Evolutionary conservation across 1,284 basidiomycete genomes (phyloP).

Genomic region (Golubevia sp.): DNA sequence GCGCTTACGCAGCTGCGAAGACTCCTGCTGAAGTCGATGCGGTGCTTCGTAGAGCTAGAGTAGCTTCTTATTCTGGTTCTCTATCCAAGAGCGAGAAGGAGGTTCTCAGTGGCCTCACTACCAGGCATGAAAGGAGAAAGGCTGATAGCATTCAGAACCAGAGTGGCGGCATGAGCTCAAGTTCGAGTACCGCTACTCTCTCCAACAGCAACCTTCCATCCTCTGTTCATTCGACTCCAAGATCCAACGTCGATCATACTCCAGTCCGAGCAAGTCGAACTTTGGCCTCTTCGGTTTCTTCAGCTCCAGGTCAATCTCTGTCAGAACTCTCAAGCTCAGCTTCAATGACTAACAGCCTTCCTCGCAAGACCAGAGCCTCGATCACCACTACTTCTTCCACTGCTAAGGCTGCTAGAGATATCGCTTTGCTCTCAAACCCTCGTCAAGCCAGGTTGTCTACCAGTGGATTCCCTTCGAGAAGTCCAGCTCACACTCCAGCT

Average conservation of each 20-base stretch:
- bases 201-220: too few species aligned
- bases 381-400: slow-evolving; percentile 7
- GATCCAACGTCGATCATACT: too few species aligned
- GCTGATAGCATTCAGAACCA: neutral
- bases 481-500: too few species aligned
- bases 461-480: slow-evolving; percentile 1
- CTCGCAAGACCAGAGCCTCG: slow-evolving; percentile 7
- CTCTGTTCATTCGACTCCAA: too few species aligned
- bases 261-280: too few species aligned
- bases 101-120: slow-evolving; percentile 31
- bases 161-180: too few species aligned
- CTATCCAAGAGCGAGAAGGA: slow-evolving; percentile 39
- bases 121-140: slow-evolving; percentile 27
- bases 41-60: slow-evolving; percentile 38
- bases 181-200: too few species aligned
- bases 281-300: too few species aligned
- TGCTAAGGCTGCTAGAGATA: slow-evolving; percentile 6
- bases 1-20: slow-evolving; percentile 50
- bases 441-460: neutral
- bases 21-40: slow-evolving; percentile 44
- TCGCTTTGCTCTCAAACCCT: neutral
- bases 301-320: too few species aligned
- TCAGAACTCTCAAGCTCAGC: neutral
- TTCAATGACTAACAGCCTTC: neutral
- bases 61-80: slow-evolving; percentile 35